phyloP scores from a whole-genome alignment of 2,329 filamentous ascomycete genomes.

The Fusarium tjaetaba region DNA sequence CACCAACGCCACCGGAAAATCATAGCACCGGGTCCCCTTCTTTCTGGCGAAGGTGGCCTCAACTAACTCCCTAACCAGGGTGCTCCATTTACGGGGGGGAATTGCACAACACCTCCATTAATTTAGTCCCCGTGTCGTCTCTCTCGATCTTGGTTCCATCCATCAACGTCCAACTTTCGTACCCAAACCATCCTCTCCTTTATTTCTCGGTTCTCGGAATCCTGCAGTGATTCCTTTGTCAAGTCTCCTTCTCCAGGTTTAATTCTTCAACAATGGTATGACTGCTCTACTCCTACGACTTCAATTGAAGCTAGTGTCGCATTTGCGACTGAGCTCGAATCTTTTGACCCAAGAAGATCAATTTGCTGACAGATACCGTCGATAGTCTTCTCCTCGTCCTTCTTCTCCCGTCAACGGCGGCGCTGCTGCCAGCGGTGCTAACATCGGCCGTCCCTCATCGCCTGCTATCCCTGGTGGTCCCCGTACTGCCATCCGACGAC shows the following conservation, averaged over 20 bases:
- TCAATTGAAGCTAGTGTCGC: constrained; percentile 38
- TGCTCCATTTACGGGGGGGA: constrained; percentile 38
- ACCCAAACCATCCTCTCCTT: constrained; percentile 28
- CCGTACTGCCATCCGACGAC: constrained; percentile 92
- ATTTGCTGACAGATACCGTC: neutral
- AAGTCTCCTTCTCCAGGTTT: constrained; percentile 31
- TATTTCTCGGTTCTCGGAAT: constrained; percentile 41
- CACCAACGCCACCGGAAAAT: constrained; percentile 45
- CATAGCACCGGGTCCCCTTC: constrained; percentile 44
- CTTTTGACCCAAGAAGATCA: neutral
- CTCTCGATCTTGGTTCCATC: constrained; percentile 38
- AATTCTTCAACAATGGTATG: constrained; percentile 48
- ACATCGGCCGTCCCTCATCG: constrained; percentile 81
- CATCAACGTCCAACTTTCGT: constrained; percentile 29
- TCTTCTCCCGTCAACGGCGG: constrained; percentile 68
- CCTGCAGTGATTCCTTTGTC: constrained; percentile 49
- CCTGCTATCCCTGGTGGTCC: constrained; percentile 92
- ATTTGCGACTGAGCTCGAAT: constrained; percentile 26
- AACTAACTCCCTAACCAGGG: constrained; percentile 44
- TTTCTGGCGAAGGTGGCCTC: constrained; percentile 58
- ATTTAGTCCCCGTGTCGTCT: constrained; percentile 39
- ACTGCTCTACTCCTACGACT: neutral
- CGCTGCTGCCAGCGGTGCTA: constrained; percentile 72
- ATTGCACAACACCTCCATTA: constrained; percentile 38
- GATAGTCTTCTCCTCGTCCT: constrained; percentile 67